Conservation (phyloP, 768 basidiomycete species). For the Dacryopinax primogenitus region DNA sequence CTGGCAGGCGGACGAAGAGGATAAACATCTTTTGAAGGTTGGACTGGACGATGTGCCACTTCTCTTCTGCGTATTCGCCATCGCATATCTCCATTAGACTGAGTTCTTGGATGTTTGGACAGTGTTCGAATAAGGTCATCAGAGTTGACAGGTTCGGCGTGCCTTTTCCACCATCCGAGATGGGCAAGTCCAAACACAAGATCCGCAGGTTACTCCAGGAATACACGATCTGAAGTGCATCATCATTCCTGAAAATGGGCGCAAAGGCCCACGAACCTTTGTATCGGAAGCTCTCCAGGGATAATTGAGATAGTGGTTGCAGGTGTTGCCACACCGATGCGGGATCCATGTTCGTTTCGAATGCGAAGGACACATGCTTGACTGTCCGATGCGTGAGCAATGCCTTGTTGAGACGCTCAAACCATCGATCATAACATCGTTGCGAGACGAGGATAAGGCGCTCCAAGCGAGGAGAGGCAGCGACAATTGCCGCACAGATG, state of each 20-base stretch:
- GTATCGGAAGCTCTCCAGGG: neutral
- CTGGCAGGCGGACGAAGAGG: neutral
- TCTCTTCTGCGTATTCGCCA: neutral
- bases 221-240: neutral
- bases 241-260: neutral
- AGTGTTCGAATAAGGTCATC: neutral
- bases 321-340: too few relatives aligned
- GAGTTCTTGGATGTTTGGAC: neutral
- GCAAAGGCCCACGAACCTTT: neutral
- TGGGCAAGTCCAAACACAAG: neutral
- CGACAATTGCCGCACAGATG: too few relatives aligned
- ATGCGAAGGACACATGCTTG: too few relatives aligned
- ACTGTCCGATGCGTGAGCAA: too few relatives aligned
- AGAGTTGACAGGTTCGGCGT: neutral
- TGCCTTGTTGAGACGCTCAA: too few relatives aligned
- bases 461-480: too few relatives aligned
- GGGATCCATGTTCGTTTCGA: too few relatives aligned
- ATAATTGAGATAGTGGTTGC: neutral
- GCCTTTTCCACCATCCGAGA: neutral
- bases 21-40: neutral
- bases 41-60: neutral
- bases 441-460: too few relatives aligned
- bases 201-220: neutral
- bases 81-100: neutral
- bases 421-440: too few relatives aligned